Base-by-base conservation (phyloP, 148 eudicot genomes). In the Spergularia marina region DNA sequence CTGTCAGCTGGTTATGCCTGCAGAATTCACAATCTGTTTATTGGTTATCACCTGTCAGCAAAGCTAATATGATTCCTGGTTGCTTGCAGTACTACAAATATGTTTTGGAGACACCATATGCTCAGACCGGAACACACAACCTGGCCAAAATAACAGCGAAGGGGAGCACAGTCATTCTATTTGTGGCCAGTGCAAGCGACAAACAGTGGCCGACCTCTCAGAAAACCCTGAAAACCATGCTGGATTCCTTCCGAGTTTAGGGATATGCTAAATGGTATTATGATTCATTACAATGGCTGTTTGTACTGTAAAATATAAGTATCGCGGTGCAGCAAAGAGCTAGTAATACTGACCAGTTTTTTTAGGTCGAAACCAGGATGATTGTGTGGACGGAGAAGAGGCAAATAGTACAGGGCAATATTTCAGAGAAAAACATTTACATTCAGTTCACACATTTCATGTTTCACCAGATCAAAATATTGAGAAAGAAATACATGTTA, bases 91-190 rank as follows among this genome's bases (percentile, higher is more conserved):
- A 95, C 71, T 95, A 95, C 79, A 91, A 85, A 76, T 92, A 95
- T 68, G 90, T 80, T 76, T 86, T 95, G 21, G 98, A 92, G 83
- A 95, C 99, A 18, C 99, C 99, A 25, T 91, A 78, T 68, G 99
- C 99, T 23, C 86, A 81, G 51, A 95, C 98, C 0, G 99, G 98
- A 69, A 68, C 92, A 4, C 99, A 95, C 83, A 95, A 95, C 84
- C 87, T 95, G 20, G 99, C 99, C 34, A 95, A 92, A 82, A 98
- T 96, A 51, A 92, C 98, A 7, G 96, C 97, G 6, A 95, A 92
- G 71, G 98, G 99, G 53, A 92, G 68, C 80, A 95, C 99, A 0
- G 94, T 92, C 2, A 76, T 95, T 67, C 80, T 95, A 60, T 92
- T 91, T 73, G 99, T 95, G 18, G 97, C 81, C 54, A 95, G 99